Conservation (phyloP, 768 basidiomycete species). For the Psilocybe cyanescens region DNA sequence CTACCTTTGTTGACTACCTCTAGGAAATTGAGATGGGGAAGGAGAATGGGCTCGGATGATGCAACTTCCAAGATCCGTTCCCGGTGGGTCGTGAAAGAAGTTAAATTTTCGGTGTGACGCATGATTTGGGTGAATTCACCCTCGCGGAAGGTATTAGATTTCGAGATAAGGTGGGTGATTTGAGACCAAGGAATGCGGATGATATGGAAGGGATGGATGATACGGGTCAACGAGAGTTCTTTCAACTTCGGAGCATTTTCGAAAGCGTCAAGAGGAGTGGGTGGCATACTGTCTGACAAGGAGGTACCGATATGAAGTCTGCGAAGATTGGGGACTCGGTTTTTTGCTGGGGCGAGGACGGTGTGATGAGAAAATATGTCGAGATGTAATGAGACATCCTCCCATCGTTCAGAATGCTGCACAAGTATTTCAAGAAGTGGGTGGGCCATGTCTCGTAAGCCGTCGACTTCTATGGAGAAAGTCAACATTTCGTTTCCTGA, state of each 20-base stretch:
- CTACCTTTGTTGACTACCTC: slow-evolving; percentile 25
- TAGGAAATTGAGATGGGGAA: slow-evolving; percentile 23
- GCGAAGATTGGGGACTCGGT: slow-evolving; percentile 20
- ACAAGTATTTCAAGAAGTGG: slow-evolving; percentile 15
- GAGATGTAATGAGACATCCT: slow-evolving; percentile 17
- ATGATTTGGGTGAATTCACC: slow-evolving; percentile 28
- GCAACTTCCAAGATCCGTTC: slow-evolving; percentile 27
- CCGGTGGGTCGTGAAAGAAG: slow-evolving; percentile 22
- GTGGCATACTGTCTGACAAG: neutral
- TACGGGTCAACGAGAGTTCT: slow-evolving; percentile 14
- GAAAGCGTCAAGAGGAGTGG: slow-evolving; percentile 22
- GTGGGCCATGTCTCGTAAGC: neutral
- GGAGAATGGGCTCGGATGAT: slow-evolving; percentile 16
- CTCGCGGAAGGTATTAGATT: slow-evolving; percentile 21
- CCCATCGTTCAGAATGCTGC: slow-evolving; percentile 24
- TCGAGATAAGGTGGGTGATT: slow-evolving; percentile 21
- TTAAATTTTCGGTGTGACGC: slow-evolving; percentile 15
- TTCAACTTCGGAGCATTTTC: slow-evolving; percentile 23
- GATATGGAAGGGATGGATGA: slow-evolving; percentile 20
- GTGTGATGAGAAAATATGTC: slow-evolving; percentile 17
- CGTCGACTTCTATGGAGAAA: slow-evolving; percentile 18
- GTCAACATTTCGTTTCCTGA: slow-evolving; percentile 21
- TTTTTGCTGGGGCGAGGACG: slow-evolving; percentile 13
- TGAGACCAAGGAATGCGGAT: slow-evolving; percentile 28
- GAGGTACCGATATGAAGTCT: slow-evolving; percentile 16